Evolutionary conservation across 805 yeast genomes (phyloP).

Genomic region (Hanseniaspora lindneri): DNA sequence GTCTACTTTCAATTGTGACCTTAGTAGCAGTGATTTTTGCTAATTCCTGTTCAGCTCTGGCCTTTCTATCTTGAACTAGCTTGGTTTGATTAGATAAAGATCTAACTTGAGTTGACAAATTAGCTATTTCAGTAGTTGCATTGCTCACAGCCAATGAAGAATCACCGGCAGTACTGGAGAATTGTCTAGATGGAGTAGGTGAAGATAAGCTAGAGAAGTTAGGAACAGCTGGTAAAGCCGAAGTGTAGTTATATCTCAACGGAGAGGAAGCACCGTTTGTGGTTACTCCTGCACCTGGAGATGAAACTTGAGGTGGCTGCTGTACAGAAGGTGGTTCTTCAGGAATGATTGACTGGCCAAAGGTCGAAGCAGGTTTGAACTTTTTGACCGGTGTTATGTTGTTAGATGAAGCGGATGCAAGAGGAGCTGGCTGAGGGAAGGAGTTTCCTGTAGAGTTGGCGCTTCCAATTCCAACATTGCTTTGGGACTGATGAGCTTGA

Average conservation of each 20-base stretch:
- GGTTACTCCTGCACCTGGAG: too few relatives aligned
- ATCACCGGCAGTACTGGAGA: conserved; percentile 19
- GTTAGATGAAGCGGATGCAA: conserved; percentile 23
- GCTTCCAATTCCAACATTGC: conserved; percentile 31
- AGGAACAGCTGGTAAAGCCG: conserved; percentile 27
- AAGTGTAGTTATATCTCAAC: conserved; percentile 17
- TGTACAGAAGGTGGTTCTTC: conserved; percentile 25
- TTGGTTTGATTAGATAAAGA: conserved; percentile 68
- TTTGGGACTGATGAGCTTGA: conserved; percentile 16
- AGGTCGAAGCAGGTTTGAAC: conserved; percentile 73
- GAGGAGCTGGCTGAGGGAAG: conserved; percentile 27
- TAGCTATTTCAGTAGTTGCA: conserved; percentile 78
- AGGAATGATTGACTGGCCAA: conserved; percentile 61
- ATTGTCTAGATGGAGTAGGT: conserved; percentile 18
- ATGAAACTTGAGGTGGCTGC: too few relatives aligned
- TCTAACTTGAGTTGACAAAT: conserved; percentile 70
- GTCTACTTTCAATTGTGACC: conserved; percentile 59
- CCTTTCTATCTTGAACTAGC: conserved; percentile 54
- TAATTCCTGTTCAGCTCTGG: conserved; percentile 66
- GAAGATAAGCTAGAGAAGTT: conserved; percentile 22
- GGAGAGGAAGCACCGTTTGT: conserved; percentile 31
- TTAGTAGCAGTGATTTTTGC: conserved; percentile 55
- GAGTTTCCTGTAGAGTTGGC: conserved; percentile 20
- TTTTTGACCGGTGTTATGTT: conserved; percentile 28
- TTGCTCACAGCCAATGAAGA: conserved; percentile 54